Percentiles rank a stretch among this genome's conserved stretches.
Conservation (phyloP, 1,284 basidiomycete species). For the Pascua sp. region DNA sequence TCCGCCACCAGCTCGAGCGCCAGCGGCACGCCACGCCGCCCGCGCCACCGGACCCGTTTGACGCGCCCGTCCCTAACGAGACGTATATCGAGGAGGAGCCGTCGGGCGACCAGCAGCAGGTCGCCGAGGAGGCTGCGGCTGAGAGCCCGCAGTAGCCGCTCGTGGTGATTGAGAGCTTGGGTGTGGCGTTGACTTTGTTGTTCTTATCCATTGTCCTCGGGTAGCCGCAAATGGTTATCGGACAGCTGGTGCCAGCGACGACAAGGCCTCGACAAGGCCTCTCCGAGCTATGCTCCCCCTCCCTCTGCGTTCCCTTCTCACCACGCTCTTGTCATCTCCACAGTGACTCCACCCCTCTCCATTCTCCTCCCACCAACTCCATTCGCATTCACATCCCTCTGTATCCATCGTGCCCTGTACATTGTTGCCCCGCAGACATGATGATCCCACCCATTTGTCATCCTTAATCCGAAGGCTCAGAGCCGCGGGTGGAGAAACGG, state of each 20-base stretch:
- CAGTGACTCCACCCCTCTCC: neutral
- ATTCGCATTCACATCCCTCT: neutral
- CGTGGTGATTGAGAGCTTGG: neutral
- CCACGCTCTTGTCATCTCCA: neutral
- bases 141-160: neutral
- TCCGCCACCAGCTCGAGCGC: constrained; percentile 34
- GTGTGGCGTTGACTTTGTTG: neutral
- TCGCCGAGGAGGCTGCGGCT: neutral
- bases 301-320: neutral
- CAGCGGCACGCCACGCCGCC: constrained; percentile 28
- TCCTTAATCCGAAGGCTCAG: constrained; percentile 15
- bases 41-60: constrained; percentile 33
- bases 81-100: constrained; percentile 35
- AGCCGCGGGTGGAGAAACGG: constrained; percentile 6
- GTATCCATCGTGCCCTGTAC: neutral
- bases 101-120: neutral
- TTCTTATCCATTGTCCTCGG: neutral
- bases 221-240: neutral
- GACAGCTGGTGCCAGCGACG: too few species aligned
- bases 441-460: constrained; percentile 19
- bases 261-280: too few species aligned
- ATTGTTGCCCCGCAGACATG: constrained; percentile 10
- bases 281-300: neutral
- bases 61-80: constrained; percentile 47
- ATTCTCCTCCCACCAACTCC: neutral